Evolutionary conservation across 345 rosid species (phyloP), one percentile per base, ranked within the genome.

Genomic region (Salix viminalis): DNA sequence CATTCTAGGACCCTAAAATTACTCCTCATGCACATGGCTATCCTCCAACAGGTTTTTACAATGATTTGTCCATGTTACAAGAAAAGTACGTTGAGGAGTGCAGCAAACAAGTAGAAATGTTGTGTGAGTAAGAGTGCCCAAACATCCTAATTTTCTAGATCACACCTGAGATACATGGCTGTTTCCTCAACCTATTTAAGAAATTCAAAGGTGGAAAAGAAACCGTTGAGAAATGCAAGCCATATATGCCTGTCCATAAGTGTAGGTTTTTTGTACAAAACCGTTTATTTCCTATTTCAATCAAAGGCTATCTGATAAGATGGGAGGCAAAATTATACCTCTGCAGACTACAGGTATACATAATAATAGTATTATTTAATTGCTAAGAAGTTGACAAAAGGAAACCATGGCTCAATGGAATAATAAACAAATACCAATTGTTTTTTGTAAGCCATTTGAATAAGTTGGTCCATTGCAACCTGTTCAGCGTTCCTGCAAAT

Each of bases 381-480:
- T 28, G 18, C 58, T 24, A 26, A 24, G 52, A 64, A 61, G 12
- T 7, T 42, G 42, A 16, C 44, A 44, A 14, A 50, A 76, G 52
- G 10, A 72, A 54, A 65, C 30, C 36, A 76, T 46, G 61, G 42
- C 46, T 19, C 37, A 44, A 3, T 7, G 23, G 44, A 76, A 48
- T 54, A 73, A n/a, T 70, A 74, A 44, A 73, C 50, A 72, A 73
- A 77, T 89, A 96, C 99, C 99, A 91, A 67, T 84, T 89, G 78
- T 86, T 88, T 93, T 79, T 75, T 90, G 86, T 91, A 89, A 69
- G 98, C 98, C 84, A 88, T 87, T 86, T 93, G 92, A 69, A 92
- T 83, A 80, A 92, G 96, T 77, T 92, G 96, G 80, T 93, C 89
- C 92, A 96, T 88, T 42, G 97, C 99, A 65, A 83, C 81, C 60